phyloP scores from a whole-genome alignment of 306 rosid species.

The Casuarina glauca region DNA sequence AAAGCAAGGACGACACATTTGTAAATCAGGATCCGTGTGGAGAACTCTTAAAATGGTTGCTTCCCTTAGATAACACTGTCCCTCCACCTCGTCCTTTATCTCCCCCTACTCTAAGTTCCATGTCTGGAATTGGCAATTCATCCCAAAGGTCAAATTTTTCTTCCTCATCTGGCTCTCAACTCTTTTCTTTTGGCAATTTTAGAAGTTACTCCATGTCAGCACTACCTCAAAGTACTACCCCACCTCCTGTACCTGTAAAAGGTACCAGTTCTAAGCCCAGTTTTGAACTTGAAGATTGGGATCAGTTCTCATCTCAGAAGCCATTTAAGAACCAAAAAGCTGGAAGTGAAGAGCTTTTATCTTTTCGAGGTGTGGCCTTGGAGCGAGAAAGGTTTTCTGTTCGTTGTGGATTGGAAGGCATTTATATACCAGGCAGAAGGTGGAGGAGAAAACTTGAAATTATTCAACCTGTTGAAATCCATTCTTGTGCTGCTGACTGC shows the following conservation, averaged over 20 bases:
- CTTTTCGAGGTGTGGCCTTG: slow-evolving; percentile 87
- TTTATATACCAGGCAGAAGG: slow-evolving; percentile 86
- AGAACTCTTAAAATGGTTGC: slow-evolving; percentile 83
- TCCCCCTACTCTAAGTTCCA: slow-evolving; percentile 54
- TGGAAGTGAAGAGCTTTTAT: slow-evolving; percentile 63
- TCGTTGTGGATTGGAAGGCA: slow-evolving; percentile 88
- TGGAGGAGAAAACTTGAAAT: slow-evolving; percentile 95
- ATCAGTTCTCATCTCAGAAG: slow-evolving; percentile 63
- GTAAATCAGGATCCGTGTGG: slow-evolving; percentile 68
- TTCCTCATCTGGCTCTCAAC: slow-evolving; percentile 65
- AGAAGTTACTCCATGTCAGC: slow-evolving; percentile 99
- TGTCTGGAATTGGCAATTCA: slow-evolving; percentile 54
- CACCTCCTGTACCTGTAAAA: slow-evolving; percentile 59
- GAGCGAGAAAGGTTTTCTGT: slow-evolving; percentile 90
- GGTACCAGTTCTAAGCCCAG: slow-evolving; percentile 75
- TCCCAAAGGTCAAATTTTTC: slow-evolving; percentile 53
- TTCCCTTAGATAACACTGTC: slow-evolving; percentile 77
- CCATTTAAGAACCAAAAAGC: slow-evolving; percentile 39
- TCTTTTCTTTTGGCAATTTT: slow-evolving; percentile 64
- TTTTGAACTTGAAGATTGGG: slow-evolving; percentile 77
- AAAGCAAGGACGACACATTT: slow-evolving; percentile 41
- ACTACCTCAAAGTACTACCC: slow-evolving; percentile 58
- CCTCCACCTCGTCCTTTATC: slow-evolving; percentile 52
- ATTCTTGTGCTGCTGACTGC: slow-evolving; percentile 81
- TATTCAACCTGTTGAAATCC: slow-evolving; percentile 78